These are phyloP conservation scores for Schizonepeta tenuifolia DNA, from an alignment of 257 asterid genomes.

Conservation along the genomic window DNA sequence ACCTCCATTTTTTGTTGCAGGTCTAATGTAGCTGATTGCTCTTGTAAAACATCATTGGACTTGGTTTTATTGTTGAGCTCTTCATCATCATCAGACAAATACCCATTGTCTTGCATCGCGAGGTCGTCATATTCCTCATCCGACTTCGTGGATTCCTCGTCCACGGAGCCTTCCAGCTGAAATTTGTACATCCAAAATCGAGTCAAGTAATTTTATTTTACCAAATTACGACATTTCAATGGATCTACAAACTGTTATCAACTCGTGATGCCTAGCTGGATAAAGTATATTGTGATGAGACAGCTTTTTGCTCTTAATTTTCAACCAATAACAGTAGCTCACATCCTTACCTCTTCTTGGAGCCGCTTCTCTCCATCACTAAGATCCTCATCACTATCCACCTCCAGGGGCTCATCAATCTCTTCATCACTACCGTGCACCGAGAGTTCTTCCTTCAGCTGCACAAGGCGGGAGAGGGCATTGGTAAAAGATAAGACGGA, in stretches of 20 bases:
- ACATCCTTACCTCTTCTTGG: slow-evolving; percentile 67
- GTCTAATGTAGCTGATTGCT: slow-evolving; percentile 25
- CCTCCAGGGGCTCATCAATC: slow-evolving; percentile 75
- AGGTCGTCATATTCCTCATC: slow-evolving; percentile 95
- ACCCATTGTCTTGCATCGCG: slow-evolving; percentile 65
- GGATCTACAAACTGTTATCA: background rate
- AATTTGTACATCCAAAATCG: background rate
- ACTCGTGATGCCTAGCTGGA: background rate
- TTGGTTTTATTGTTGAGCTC: slow-evolving; percentile 29
- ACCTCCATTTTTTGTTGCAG: slow-evolving; percentile 41
- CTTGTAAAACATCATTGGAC: slow-evolving; percentile 29
- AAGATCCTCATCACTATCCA: slow-evolving; percentile 86
- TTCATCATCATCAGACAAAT: slow-evolving; percentile 56
- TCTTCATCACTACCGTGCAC: slow-evolving; percentile 98
- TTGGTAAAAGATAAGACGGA: slow-evolving; percentile 9
- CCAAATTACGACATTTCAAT: no score
- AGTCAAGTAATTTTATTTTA: background rate
- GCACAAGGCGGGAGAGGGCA: slow-evolving; percentile 35
- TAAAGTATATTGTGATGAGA: background rate
- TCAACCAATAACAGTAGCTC: background rate
- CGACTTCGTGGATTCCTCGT: slow-evolving; percentile 78
- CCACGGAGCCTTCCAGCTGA: slow-evolving; percentile 93
- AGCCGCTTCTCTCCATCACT: slow-evolving; percentile 60
- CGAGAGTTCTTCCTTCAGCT: slow-evolving; percentile 89
- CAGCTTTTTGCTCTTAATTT: background rate